Evolutionary conservation across 352 stramenopile genomes (phyloP), one percentile per base, ranked within the genome.

Genomic region (Phytopythium oedochilum): DNA sequence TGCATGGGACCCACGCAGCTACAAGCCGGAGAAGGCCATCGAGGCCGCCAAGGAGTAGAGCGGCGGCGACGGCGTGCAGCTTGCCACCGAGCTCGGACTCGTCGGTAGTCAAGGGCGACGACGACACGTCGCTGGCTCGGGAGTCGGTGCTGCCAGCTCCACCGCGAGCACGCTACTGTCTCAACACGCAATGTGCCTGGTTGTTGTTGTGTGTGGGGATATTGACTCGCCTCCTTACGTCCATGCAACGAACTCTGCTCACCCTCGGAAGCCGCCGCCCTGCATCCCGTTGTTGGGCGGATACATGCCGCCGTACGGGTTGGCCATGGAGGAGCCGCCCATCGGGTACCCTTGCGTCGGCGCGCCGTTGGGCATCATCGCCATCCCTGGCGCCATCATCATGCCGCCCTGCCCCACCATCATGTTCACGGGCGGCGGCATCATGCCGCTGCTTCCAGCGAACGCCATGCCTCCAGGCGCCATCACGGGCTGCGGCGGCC

Each of bases 401-500:
- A 23, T 25, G 36, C 22, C 28, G 0, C 44, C 26, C 31, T 40
- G 36, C 57, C 63, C 59, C 48, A 62, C 59, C 44, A 38, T 62
- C 5, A 40, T 22, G 44, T 60, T 57, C 51, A 54, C 62, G 15
- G 38, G 5, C 59, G 60, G 49, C 9, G 12, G 46, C 46, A 56
- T 57, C 10, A 50, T 50, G 43, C 43, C 43, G 8, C 5, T 31
- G 43, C 23, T 35, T 11, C 26, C 23, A 35, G 17, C 43, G 6
- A 50, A 50, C n/a, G 39, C 7, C 43, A 35, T 35, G 23, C 43
- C 43, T 8, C 58, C 61, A 26, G 48, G 18, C 48, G 63, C 60
- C 25, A 39, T 57, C 29, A 68, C 60, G n/a, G 66, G 66, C 32
- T 78, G 69, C 25, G 69, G 69, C n/a, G 66, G 57, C 36, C 69